These are phyloP conservation scores for Rhizophagus clarus DNA, from an alignment of 192 early-diverging fungal genomes.

Conservation along the genomic window DNA sequence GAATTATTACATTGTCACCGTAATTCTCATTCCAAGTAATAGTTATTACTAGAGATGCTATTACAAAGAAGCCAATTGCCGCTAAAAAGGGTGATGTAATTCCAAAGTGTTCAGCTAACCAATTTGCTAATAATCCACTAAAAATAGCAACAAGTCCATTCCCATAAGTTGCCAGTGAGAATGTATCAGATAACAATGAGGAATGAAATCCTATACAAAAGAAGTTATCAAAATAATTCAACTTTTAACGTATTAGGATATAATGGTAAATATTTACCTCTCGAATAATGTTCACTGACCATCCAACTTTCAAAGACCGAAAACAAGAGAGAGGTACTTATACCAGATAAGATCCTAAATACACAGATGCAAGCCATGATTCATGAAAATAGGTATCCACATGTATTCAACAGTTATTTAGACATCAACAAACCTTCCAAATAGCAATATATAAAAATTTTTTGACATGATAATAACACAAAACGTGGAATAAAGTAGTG, in stretches of 20 bases:
- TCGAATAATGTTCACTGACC: constrained; percentile 56
- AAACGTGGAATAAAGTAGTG: constrained; percentile 12
- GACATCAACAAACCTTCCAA: constrained; percentile 21
- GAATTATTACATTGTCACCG: constrained; percentile 48
- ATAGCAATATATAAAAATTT: constrained; percentile 18
- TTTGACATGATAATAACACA: constrained; percentile 2
- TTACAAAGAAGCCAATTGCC: constrained; percentile 51
- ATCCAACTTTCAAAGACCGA: constrained; percentile 67
- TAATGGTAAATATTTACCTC: constrained; percentile 29
- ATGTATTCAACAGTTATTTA: background rate
- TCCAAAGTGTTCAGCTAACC: constrained; percentile 54
- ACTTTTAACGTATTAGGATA: background rate
- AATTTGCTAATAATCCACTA: constrained; percentile 66
- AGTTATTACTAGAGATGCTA: constrained; percentile 53
- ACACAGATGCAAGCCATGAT: background rate
- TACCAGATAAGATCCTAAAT: constrained; percentile 46
- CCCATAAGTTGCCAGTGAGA: constrained; percentile 64
- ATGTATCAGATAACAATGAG: constrained; percentile 58
- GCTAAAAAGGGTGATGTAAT: constrained; percentile 64
- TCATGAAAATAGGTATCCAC: background rate
- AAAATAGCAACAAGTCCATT: constrained; percentile 75
- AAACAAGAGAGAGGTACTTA: constrained; percentile 54
- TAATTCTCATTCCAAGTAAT: constrained; percentile 75
- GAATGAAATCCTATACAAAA: constrained; percentile 52
- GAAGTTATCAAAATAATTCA: background rate